Base-by-base conservation (phyloP, 768 basidiomycete species). In the Kockovaella imperatae region DNA sequence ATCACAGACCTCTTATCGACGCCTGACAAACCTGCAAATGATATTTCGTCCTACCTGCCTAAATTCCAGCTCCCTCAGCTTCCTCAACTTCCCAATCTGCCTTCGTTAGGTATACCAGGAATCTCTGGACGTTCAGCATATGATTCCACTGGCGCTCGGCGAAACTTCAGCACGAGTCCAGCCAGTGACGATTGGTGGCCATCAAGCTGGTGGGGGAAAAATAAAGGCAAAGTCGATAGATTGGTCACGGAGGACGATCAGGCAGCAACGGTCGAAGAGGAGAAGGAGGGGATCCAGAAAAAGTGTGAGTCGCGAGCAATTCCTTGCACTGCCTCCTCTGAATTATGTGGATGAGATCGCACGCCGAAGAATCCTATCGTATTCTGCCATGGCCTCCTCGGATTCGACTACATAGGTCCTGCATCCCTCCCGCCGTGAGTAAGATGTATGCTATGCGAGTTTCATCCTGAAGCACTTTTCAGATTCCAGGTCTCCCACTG, bases 341-440 rank as follows among this genome's bases (percentile, higher is more conserved):
- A n/a, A n/a, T n/a, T n/a, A n/a, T n/a, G n/a, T n/a, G n/a, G n/a
- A n/a, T n/a, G 28, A 88, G 86, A 91, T 64, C 78, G 79, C 4
- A 76, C 86, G 0, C 84, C 91, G 0, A 78, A 78, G 50, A 80
- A 87, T 54, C 93, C 93, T 0, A 72, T 96, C 36, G 84, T 97
- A 1, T 96, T 97, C 71, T 97, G 93, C 58, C 93, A 97, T 65
- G 93, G 91, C 7, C 78, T 95, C 1, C 77, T 96, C 10, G 72
- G 71, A 11, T 70, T 68, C 46, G 69, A 70, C 48, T 67, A 65
- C 38, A 47, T 50, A 53, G 60, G 67, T 15, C 71, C 71, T 6
- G 58, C 69, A 3, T 61, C 54, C 48, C 43, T 64, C 13, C 67
- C 67, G 29, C 59, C 63, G 62, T 63, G 34, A 46, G 56, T 42